Evolutionary conservation across 2,329 filamentous ascomycete genomes (phyloP).

Genomic region (Sclerotinia spermophila): DNA sequence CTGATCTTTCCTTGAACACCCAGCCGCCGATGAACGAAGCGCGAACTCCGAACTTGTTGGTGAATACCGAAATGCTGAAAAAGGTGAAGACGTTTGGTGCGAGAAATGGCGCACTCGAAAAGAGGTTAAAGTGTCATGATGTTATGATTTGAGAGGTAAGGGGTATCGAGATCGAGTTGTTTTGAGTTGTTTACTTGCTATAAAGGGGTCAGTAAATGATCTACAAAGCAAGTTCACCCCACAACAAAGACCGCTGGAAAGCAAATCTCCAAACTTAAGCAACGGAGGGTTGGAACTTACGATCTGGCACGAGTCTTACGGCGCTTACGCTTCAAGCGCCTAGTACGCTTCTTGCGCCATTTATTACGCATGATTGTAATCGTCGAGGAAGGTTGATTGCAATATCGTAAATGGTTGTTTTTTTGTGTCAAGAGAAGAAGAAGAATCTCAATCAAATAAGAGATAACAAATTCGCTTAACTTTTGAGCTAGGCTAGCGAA

Average conservation of each 20-base stretch:
- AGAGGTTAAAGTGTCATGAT: slow-evolving; percentile 39
- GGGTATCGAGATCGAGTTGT: slow-evolving; percentile 43
- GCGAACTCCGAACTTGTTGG: slow-evolving; percentile 33
- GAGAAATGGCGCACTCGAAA: slow-evolving; percentile 36
- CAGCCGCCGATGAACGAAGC: slow-evolving; percentile 33
- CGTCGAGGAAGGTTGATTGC: no score
- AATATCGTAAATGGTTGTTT: no score
- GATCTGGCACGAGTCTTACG: slow-evolving; percentile 99
- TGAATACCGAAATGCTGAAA: slow-evolving; percentile 37
- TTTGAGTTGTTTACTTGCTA: slow-evolving; percentile 45
- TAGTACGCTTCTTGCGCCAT: slow-evolving; percentile 99
- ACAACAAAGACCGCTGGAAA: not conserved
- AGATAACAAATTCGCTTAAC: slow-evolving; percentile 5
- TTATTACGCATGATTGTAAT: no score
- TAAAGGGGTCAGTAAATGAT: slow-evolving; percentile 24
- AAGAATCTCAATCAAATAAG: no score
- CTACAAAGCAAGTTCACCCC: not conserved
- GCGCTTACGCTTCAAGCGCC: slow-evolving; percentile 99
- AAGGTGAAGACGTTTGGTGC: slow-evolving; percentile 38
- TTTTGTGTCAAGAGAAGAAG: no score
- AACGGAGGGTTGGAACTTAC: slow-evolving; percentile 57
- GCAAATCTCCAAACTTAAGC: not conserved
- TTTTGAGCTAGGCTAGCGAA: slow-evolving; percentile 7
- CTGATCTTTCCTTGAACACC: slow-evolving; percentile 37
- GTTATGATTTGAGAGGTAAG: slow-evolving; percentile 32